Evolutionary conservation across 2,329 filamentous ascomycete genomes (phyloP).

Genomic region (Microcyclospora pomicola): DNA sequence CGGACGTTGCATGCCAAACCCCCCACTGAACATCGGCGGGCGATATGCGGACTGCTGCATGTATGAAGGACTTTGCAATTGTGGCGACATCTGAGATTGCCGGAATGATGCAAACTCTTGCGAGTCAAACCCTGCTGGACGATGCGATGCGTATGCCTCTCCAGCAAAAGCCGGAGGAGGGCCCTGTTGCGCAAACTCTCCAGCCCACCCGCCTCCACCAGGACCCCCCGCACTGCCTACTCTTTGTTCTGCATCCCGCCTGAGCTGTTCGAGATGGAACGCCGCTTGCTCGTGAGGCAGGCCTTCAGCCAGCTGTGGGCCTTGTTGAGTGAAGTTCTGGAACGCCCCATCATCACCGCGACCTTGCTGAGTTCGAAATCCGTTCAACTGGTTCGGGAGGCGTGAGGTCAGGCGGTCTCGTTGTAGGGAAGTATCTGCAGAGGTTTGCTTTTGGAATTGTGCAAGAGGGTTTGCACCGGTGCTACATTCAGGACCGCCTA

Average conservation of each 20-base stretch:
- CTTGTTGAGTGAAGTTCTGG: constrained; percentile 68
- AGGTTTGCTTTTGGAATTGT: constrained; percentile 93
- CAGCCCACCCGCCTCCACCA: constrained; percentile 17
- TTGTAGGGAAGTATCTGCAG: constrained; percentile 90
- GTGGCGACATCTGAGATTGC: constrained; percentile 42
- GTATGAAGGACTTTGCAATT: constrained; percentile 44
- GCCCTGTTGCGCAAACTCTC: constrained; percentile 19
- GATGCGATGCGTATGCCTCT: constrained; percentile 7
- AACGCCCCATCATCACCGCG: constrained; percentile 19
- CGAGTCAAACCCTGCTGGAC: constrained; percentile 45
- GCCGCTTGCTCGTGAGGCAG: constrained; percentile 36
- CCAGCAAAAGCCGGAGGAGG: constrained; percentile 8
- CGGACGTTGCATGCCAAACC: constrained; percentile 33
- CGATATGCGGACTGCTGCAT: constrained; percentile 30
- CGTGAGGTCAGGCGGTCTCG: constrained; percentile 55
- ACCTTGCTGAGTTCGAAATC: constrained; percentile 18
- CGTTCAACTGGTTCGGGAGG: constrained; percentile 15
- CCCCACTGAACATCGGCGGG: constrained; percentile 42
- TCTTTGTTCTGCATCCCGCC: constrained; percentile 45
- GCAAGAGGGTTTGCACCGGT: constrained; percentile 90
- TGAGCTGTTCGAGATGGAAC: constrained; percentile 54
- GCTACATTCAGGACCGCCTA: constrained; percentile 92
- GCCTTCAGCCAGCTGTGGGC: constrained; percentile 42
- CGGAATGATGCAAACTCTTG: constrained; percentile 84
- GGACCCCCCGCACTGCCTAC: constrained; percentile 12